Evolutionary conservation across 1,139 yeast species (phyloP).

Genomic region (Arxiozyma telluris): DNA sequence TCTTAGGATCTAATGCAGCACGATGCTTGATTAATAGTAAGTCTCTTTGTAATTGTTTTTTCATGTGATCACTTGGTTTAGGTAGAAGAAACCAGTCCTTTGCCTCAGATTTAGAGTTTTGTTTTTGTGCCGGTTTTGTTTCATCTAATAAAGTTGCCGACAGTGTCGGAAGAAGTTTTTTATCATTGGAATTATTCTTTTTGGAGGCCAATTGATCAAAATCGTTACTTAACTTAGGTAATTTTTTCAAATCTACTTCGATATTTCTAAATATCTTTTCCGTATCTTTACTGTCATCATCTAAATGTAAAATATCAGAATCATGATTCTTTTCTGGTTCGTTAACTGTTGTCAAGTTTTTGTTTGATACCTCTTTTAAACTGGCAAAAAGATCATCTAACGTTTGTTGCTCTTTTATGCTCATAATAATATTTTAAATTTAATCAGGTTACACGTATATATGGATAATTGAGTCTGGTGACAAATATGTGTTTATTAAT

Average conservation of each 20-base stretch:
- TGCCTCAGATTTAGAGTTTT: constrained; percentile 5
- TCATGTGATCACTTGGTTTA: constrained; percentile 65
- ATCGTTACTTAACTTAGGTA: constrained; percentile 25
- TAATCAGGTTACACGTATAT: neutral
- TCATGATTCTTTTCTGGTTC: constrained; percentile 1
- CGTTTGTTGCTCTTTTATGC: neutral
- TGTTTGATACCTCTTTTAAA: neutral
- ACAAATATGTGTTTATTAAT: neutral
- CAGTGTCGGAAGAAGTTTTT: constrained; percentile 4
- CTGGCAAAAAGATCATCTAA: constrained; percentile 2
- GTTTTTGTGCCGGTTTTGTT: constrained; percentile 8
- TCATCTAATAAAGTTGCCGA: neutral
- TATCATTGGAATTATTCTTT: constrained; percentile 2
- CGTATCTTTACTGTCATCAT: constrained; percentile 13
- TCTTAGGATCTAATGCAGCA: constrained; percentile 86
- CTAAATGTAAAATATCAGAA: constrained; percentile 18
- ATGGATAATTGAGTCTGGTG: neutral
- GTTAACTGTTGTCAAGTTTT: neutral
- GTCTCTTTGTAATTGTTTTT: constrained; percentile 56
- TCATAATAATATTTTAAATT: neutral
- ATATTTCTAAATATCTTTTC: constrained; percentile 22
- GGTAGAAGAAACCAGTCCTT: constrained; percentile 76
- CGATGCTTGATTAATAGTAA: constrained; percentile 72
- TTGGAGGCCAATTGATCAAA: constrained; percentile 22
- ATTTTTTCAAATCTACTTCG: constrained; percentile 20